Conservation (phyloP, 805 yeast species). For the Phaffomyces antillensis region DNA sequence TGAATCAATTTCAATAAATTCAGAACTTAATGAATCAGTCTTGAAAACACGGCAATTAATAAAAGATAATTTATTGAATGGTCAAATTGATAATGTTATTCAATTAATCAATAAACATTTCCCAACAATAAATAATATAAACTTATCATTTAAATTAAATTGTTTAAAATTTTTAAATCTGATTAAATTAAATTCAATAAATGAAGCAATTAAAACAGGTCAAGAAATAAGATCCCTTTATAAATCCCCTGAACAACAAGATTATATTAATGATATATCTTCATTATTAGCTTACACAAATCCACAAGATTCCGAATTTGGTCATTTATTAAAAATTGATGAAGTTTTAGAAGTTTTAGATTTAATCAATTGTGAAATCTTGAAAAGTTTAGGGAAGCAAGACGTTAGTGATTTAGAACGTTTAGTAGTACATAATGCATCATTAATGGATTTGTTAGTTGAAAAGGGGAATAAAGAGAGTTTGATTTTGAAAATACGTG, state of each 20-base stretch:
- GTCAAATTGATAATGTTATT: slow-evolving; percentile 31
- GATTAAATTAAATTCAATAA: slow-evolving; percentile 24
- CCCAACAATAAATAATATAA: slow-evolving; percentile 30
- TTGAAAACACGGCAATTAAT: slow-evolving; percentile 38
- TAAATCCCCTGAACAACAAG: slow-evolving; percentile 25
- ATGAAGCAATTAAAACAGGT: slow-evolving; percentile 34
- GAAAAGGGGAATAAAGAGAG: slow-evolving; percentile 35
- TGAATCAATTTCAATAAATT: slow-evolving; percentile 11
- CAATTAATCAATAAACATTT: slow-evolving; percentile 21
- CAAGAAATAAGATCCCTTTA: slow-evolving; percentile 29
- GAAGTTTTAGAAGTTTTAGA: slow-evolving; percentile 35
- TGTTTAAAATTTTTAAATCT: slow-evolving; percentile 38
- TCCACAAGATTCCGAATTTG: slow-evolving; percentile 34
- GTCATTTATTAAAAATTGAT: slow-evolving; percentile 28
- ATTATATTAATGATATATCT: slow-evolving; percentile 38
- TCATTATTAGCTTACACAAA: slow-evolving; percentile 46
- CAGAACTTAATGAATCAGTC: slow-evolving; percentile 25
- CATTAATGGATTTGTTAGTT: slow-evolving; percentile 24
- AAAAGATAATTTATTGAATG: slow-evolving; percentile 32
- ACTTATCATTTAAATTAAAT: slow-evolving; percentile 33
- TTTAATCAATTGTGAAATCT: slow-evolving; percentile 34
- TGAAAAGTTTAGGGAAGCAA: slow-evolving; percentile 36
- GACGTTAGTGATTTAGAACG: slow-evolving; percentile 37
- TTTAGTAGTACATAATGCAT: slow-evolving; percentile 35
- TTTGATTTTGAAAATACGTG: slow-evolving; percentile 17